Percentiles rank a stretch among this genome's conserved stretches.
Conservation (phyloP, 2,329 filamentous ascomycete species). For the Apiospora phragmitis region DNA sequence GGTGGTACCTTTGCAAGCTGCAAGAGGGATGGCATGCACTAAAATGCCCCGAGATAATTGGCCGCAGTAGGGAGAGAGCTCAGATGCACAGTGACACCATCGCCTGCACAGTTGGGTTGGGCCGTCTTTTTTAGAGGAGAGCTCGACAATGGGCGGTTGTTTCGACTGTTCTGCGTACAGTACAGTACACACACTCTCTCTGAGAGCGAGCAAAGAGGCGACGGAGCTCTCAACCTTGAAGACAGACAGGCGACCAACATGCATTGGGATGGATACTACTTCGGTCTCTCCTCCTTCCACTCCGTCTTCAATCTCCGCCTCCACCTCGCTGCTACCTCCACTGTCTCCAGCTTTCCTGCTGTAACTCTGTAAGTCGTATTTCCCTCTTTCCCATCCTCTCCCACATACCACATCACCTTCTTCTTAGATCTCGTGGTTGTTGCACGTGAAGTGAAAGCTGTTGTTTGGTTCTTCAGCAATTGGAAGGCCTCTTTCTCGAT, state of each 20-base stretch:
- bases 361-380: background rate
- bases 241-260: background rate
- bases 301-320: background rate
- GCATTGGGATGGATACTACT: slow-evolving; percentile 3
- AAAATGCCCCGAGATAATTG: background rate
- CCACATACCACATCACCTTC: background rate
- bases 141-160: no score
- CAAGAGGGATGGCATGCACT: background rate
- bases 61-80: background rate
- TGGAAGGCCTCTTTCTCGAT: background rate
- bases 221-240: background rate
- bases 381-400: slow-evolving; percentile 5
- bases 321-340: background rate
- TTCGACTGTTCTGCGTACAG: background rate
- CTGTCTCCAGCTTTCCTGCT: slow-evolving; percentile 1
- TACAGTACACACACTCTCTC: background rate
- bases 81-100: background rate
- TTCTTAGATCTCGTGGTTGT: background rate
- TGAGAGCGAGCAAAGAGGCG: background rate
- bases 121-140: no score
- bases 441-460: background rate
- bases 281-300: background rate
- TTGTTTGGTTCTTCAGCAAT: background rate
- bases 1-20: background rate
- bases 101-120: background rate